Conservation (phyloP, 495 filamentous ascomycete genomes). For the Talaromyces nanjingensis region DNA sequence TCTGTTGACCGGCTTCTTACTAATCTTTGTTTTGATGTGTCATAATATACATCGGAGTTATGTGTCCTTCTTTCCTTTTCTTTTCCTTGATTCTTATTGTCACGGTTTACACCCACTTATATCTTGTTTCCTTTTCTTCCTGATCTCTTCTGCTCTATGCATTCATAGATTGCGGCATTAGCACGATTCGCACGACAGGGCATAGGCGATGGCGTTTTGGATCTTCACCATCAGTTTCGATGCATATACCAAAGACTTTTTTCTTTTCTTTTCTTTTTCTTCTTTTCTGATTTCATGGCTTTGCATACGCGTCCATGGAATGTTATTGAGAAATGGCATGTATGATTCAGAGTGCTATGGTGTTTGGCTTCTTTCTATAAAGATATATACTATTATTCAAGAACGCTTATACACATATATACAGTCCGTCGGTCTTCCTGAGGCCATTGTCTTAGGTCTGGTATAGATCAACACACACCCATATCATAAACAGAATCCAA, state of each 20-base stretch:
- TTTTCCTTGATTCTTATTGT: conserved; percentile 9
- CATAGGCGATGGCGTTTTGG: conserved; percentile 9
- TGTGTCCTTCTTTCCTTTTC: conserved; percentile 6
- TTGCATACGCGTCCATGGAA: neutral
- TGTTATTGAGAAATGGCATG: neutral
- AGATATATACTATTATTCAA: no score
- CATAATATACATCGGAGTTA: neutral
- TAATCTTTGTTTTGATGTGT: neutral
- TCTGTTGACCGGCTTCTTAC: neutral
- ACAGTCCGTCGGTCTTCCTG: neutral
- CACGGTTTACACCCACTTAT: neutral
- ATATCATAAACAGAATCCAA: conserved; percentile 16
- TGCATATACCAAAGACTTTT: conserved; percentile 2
- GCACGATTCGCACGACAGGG: neutral
- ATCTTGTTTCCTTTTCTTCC: conserved; percentile 2
- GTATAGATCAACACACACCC: conserved; percentile 5
- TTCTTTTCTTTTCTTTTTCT: neutral
- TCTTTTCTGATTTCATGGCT: neutral
- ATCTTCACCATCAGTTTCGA: conserved; percentile 13
- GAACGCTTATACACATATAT: neutral
- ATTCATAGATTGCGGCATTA: conserved; percentile 5
- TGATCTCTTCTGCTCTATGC: conserved; percentile 4
- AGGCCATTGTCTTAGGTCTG: neutral
- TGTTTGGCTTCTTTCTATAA: no score
- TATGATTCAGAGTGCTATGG: neutral